phyloP scores from a whole-genome alignment of 2,329 filamentous ascomycete genomes.

The Colletotrichum lentis region DNA sequence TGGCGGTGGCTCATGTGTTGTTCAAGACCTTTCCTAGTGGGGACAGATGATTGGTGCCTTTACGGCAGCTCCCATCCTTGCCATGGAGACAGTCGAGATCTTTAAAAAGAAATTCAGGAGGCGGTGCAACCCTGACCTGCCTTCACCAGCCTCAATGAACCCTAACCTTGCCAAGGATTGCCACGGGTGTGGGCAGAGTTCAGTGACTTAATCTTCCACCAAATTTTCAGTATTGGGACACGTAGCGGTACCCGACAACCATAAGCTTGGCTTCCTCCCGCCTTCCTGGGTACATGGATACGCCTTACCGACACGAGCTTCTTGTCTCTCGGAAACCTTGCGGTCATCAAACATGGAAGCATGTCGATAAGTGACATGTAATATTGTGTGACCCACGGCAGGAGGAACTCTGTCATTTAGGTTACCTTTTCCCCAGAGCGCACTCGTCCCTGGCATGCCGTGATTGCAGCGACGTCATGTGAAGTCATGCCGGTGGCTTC shows the following conservation, averaged over 20 bases:
- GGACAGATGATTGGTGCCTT: conserved; percentile 30
- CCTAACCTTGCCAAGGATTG: conserved; percentile 30
- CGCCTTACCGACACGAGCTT: conserved; percentile 26
- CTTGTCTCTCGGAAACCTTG: conserved; percentile 24
- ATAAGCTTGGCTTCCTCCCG: conserved; percentile 20
- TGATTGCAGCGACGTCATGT: not conserved
- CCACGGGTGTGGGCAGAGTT: conserved; percentile 18
- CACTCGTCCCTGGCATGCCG: conserved; percentile 5
- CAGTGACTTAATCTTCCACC: conserved; percentile 20
- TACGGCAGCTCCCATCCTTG: conserved; percentile 36
- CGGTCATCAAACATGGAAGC: conserved; percentile 31
- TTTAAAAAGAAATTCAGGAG: conserved; percentile 39
- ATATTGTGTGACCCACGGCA: conserved; percentile 6
- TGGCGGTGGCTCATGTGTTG: conserved; percentile 37
- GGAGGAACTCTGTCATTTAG: not conserved
- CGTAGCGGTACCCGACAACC: conserved; percentile 8
- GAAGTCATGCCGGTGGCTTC: not conserved
- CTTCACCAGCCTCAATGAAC: conserved; percentile 30
- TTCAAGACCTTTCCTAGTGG: conserved; percentile 15
- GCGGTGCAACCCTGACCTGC: conserved; percentile 36
- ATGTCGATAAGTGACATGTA: conserved; percentile 24
- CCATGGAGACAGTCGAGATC: conserved; percentile 36
- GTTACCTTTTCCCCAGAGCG: not conserved
- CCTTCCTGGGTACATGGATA: conserved; percentile 25
- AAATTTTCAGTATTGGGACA: conserved; percentile 28